phyloP scores from a whole-genome alignment of 78 protist species.

The Isochrysis galbana region DNA sequence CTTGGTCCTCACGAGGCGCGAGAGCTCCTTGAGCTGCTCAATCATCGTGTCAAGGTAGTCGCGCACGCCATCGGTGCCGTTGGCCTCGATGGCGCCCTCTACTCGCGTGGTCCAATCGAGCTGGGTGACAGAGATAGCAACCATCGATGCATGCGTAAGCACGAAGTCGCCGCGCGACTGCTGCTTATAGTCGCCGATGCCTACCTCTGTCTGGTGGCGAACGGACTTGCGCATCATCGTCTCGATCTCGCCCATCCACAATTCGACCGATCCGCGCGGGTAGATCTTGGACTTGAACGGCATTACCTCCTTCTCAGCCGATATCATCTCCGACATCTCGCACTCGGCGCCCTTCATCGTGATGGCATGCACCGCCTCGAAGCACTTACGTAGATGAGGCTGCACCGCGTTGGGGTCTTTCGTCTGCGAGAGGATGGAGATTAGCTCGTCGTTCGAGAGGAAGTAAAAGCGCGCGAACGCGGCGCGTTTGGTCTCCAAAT shows the following conservation, averaged over 20 bases:
- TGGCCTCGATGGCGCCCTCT: conserved; percentile 34
- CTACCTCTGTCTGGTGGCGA: not conserved
- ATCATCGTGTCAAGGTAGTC: conserved; percentile 35
- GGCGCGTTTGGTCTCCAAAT: conserved; percentile 72
- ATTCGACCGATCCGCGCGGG: conserved; percentile 62
- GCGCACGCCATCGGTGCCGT: not conserved
- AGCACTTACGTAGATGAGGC: conserved; percentile 64
- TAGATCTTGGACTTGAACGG: not conserved
- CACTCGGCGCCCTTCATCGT: conserved; percentile 15
- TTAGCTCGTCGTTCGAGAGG: conserved; percentile 76
- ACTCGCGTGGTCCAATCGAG: conserved; percentile 54
- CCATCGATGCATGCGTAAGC: conserved; percentile 31
- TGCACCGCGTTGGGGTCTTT: conserved; percentile 58
- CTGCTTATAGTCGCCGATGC: conserved; percentile 19
- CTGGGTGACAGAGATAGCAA: conserved; percentile 21
- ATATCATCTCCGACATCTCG: conserved; percentile 55
- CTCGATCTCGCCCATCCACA: conserved; percentile 60
- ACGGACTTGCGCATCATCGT: conserved; percentile 41
- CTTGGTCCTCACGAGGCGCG: conserved; percentile 36
- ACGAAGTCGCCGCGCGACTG: conserved; percentile 31
- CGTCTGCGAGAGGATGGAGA: conserved; percentile 67
- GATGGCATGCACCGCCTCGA: conserved; percentile 45
- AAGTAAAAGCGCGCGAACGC: conserved; percentile 77
- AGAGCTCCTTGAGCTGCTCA: conserved; percentile 48
- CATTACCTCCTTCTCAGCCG: conserved; percentile 55